These are phyloP conservation scores for Coemansia sp. DNA, from an alignment of 192 early-diverging fungal genomes.

Conservation along the genomic window DNA sequence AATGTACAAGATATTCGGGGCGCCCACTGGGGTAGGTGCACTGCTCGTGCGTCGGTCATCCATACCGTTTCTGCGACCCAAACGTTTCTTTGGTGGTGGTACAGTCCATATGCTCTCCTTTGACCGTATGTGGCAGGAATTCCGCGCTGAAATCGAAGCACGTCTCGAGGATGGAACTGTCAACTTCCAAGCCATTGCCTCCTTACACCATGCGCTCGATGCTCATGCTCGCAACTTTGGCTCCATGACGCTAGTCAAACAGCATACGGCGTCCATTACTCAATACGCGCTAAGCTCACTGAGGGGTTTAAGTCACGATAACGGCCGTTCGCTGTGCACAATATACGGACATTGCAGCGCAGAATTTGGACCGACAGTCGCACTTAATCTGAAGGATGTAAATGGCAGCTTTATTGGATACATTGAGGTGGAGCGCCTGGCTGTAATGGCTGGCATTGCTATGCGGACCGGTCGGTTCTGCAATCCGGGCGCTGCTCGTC, in stretches of 20 bases:
- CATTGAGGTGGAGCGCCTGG: conserved; percentile 67
- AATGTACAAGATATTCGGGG: conserved; percentile 91
- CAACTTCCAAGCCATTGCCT: conserved; percentile 73
- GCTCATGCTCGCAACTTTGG: conserved; percentile 52
- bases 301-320: conserved; percentile 58
- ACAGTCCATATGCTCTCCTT: conserved; percentile 66
- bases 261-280: conserved; percentile 59
- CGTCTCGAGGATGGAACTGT: conserved; percentile 79
- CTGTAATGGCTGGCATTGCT: conserved; percentile 66
- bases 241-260: conserved; percentile 41
- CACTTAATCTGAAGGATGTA: conserved; percentile 68
- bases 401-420: conserved; percentile 65
- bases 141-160: conserved; percentile 52
- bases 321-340: conserved; percentile 56
- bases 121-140: conserved; percentile 62
- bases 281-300: conserved; percentile 48
- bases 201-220: conserved; percentile 71
- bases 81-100: conserved; percentile 80
- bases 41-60: conserved; percentile 65
- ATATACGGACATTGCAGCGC: conserved; percentile 28
- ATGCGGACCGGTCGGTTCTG: conserved; percentile 77
- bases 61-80: conserved; percentile 53
- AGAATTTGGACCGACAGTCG: conserved; percentile 65
- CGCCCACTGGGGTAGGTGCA: conserved; percentile 80
- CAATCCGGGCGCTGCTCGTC: conserved; percentile 78